Evolutionary conservation across 1,284 basidiomycete species (phyloP).

Genomic region (Xerocomus cyaneibrunnescens): DNA sequence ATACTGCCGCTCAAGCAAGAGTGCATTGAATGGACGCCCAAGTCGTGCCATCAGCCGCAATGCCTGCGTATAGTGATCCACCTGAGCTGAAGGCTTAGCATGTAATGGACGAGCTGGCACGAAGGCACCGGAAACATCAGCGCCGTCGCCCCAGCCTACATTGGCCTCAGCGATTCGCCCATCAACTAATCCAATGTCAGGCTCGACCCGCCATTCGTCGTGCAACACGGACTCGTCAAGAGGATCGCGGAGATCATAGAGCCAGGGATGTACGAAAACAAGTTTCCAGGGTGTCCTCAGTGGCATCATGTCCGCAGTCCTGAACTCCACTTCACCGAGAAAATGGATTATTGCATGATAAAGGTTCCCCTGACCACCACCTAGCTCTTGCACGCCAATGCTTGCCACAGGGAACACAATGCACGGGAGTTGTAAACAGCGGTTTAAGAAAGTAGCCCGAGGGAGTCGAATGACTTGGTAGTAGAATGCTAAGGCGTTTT

Average conservation of each 20-base stretch:
- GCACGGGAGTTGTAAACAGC: constrained; percentile 9
- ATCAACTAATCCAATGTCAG: not conserved
- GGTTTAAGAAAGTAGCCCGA: constrained; percentile 2
- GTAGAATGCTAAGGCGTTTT: not conserved
- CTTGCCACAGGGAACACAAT: not conserved
- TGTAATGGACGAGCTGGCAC: not conserved
- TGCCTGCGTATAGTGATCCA: not conserved
- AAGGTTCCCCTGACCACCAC: not conserved
- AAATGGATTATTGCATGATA: constrained; percentile 1
- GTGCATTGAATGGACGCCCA: constrained; percentile 3
- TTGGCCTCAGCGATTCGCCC: not conserved
- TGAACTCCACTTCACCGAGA: constrained; percentile 5
- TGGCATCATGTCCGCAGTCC: constrained; percentile 3
- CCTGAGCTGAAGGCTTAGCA: not conserved
- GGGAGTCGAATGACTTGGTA: not conserved
- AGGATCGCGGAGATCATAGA: not conserved
- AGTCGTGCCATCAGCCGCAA: constrained; percentile 4
- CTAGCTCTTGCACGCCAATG: not conserved
- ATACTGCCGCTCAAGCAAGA: constrained; percentile 1
- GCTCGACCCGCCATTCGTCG: not conserved
- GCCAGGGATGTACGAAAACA: constrained; percentile 11
- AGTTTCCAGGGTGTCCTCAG: constrained; percentile 1
- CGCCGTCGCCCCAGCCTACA: not conserved
- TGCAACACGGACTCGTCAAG: not conserved
- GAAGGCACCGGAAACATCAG: not conserved